Base-by-base conservation (phyloP, 2,329 filamentous ascomycete species). In the Pleurostoma richardsiae region DNA sequence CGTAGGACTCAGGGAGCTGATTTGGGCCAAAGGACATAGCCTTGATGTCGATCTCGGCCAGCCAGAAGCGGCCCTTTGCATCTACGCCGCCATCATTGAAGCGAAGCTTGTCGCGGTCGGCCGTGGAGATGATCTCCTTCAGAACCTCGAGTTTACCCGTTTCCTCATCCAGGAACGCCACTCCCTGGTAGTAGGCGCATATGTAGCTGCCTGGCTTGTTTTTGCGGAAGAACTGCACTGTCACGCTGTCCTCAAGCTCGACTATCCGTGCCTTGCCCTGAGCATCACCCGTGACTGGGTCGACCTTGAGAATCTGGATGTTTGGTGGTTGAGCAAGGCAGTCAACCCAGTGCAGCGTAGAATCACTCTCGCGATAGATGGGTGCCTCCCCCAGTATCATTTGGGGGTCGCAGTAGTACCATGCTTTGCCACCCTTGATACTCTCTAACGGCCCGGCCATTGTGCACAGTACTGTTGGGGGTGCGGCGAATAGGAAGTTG, bases 61-160 rank as follows among this genome's bases (percentile, higher is more conserved):
- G 44, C 60, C 62, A 65, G 41, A 65, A 65, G 3, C 62, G 50
- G 5, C 62, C 62, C 30, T 58, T 58, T 3, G 61, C 60, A 49
- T 65, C 61, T 36, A 64, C 54, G 4, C 61, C 61, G 26, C 63
- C 64, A 49, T 67, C 64, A 52, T 67, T 66, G 45, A 66, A 64
- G 10, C 64, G 59, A 39, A 56, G 49, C 31, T 57, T 49, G 27
- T 54, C 56, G n/a, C 59, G 51, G 43, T 63, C 54, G 2, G 50
- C 47, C 2, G 55, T 58, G 0, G 59, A 58, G 41, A 67, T 66
- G 39, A 67, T 66, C 48, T 68, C 64, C 47, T 61, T 61, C 41
- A 66, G 46, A 4, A 67, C 54, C 26, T 66, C 59, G 31, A 68
- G 48, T 31, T 59, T 58, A 2, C 66, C 64, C 4, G 59, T 67